phyloP scores from a whole-genome alignment of 768 basidiomycete species.

The Roridomyces roridus region DNA sequence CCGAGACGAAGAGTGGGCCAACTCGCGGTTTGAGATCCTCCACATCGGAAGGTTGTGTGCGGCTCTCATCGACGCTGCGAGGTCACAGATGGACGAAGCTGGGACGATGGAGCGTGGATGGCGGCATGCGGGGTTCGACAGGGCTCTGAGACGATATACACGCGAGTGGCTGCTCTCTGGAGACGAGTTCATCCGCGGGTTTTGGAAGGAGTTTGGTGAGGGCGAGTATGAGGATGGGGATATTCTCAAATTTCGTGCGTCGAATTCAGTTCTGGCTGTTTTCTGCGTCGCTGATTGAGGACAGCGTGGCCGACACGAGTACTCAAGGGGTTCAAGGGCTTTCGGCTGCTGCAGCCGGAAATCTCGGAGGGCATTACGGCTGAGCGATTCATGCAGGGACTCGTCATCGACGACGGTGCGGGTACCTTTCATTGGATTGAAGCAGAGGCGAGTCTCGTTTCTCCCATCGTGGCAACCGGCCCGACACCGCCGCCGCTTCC shows the following conservation, averaged over 20 bases:
- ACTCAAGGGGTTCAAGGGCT: constrained; percentile 20
- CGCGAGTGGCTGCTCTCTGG: constrained; percentile 47
- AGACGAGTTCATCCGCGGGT: constrained; percentile 44
- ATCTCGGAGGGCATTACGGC: constrained; percentile 19
- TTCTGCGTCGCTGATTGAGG: background rate
- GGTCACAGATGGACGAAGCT: constrained; percentile 30
- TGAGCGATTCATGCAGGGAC: constrained; percentile 16
- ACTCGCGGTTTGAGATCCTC: constrained; percentile 48
- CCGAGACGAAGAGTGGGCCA: constrained; percentile 45
- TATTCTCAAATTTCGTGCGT: constrained; percentile 45
- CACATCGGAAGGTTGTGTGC: constrained; percentile 47
- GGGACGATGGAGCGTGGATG: constrained; percentile 40
- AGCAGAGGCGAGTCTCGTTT: too few species aligned
- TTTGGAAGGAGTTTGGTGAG: constrained; percentile 48
- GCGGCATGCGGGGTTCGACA: constrained; percentile 49
- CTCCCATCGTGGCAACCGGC: too few species aligned
- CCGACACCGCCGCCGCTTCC: too few species aligned
- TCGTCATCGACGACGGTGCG: background rate
- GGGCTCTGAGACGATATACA: constrained; percentile 48
- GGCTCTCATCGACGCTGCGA: constrained; percentile 41
- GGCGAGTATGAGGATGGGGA: constrained; percentile 45
- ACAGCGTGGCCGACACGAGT: constrained; percentile 23
- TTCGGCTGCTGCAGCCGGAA: constrained; percentile 14
- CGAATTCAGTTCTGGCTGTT: too few species aligned
- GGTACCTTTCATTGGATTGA: constrained; percentile 5